phyloP scores from a whole-genome alignment of 2,329 filamentous ascomycete species.

The Aspergillus candidus region DNA sequence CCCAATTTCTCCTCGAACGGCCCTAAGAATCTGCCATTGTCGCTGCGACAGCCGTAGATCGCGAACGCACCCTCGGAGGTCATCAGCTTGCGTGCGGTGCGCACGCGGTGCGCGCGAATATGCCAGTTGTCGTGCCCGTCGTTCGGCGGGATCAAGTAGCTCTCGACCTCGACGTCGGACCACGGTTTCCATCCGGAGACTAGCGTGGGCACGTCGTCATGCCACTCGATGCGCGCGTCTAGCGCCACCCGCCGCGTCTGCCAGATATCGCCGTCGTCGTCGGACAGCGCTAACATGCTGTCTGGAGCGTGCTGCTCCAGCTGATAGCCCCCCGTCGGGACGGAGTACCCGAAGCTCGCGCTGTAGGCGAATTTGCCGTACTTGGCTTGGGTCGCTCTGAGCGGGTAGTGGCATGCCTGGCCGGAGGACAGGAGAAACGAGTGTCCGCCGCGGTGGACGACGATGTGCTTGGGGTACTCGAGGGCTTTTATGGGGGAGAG shows the following conservation, averaged over 20 bases:
- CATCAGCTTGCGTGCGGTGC: constrained; percentile 52
- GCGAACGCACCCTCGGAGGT: constrained; percentile 72
- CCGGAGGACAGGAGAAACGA: constrained; percentile 70
- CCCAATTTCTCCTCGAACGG: constrained; percentile 31
- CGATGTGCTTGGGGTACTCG: constrained; percentile 66
- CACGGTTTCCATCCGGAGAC: constrained; percentile 67
- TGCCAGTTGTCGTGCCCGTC: constrained; percentile 35
- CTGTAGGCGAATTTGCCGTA: constrained; percentile 75
- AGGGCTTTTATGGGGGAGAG: constrained; percentile 58
- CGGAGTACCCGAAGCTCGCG: constrained; percentile 69
- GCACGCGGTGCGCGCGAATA: constrained; percentile 31
- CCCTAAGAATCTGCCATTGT: constrained; percentile 53
- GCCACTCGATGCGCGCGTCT: constrained; percentile 56
- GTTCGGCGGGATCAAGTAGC: constrained; percentile 31
- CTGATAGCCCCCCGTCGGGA: constrained; percentile 68
- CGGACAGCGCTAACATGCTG: constrained; percentile 68
- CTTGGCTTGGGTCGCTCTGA: constrained; percentile 75
- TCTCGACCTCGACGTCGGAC: constrained; percentile 46
- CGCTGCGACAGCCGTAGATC: constrained; percentile 55
- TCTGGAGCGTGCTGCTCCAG: constrained; percentile 72
- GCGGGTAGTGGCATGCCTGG: constrained; percentile 75
- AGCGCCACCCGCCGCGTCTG: constrained; percentile 65
- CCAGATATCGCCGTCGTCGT: constrained; percentile 73
- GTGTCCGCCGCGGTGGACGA: constrained; percentile 64
- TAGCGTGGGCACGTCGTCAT: constrained; percentile 53